Base-by-base conservation (phyloP, 2,329 filamentous ascomycete species). In the Pleomassaria siparia region DNA sequence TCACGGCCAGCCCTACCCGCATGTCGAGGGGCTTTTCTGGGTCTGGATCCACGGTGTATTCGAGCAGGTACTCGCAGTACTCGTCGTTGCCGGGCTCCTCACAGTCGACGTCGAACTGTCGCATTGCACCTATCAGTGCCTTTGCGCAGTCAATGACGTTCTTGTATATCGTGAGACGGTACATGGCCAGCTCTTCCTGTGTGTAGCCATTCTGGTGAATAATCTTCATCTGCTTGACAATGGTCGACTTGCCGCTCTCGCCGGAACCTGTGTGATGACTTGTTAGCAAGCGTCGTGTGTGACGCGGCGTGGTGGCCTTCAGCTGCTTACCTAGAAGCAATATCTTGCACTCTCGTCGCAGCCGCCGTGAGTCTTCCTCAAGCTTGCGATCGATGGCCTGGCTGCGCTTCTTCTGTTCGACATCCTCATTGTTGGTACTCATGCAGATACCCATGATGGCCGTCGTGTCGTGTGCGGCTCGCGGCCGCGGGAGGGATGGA, bases 171-270 rank as follows among this genome's bases (percentile, higher is more conserved):
- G 94, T 97, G 53, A 95, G 84, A 50, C 94, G 88, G 76, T 97
- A 97, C 69, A 96, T 87, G 64, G 88, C 88, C 41, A 97, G 80
- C 73, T 99, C 94, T 63, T 97, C 92, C 59, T 90, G 85, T 10
- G 89, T 91, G 74, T 99, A 99, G 51, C 94, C 94, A 75, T 96
- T 96, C 64, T 97, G 87, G 69, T 99, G 94, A 67, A 99, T 97
- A 63, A 99, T 99, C 76, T 97, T 99, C 94, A 99, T 99, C 80
- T 99, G 94, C 75, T 99, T 99, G 60, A 99, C 94, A 64, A 99
- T 97, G 9, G 94, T 99, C 49, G 94, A 97, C 76, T 99, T 99
- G 60, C 94, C 94, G 74, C 92, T 97, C 77, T 99, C 94, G 58
- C 94, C 94, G 57, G 94, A 97, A 58, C 94, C 94, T 96, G 70